These are phyloP conservation scores for Aspergillus asperescens DNA, from an alignment of 495 filamentous ascomycete genomes.

Conservation along the genomic window DNA sequence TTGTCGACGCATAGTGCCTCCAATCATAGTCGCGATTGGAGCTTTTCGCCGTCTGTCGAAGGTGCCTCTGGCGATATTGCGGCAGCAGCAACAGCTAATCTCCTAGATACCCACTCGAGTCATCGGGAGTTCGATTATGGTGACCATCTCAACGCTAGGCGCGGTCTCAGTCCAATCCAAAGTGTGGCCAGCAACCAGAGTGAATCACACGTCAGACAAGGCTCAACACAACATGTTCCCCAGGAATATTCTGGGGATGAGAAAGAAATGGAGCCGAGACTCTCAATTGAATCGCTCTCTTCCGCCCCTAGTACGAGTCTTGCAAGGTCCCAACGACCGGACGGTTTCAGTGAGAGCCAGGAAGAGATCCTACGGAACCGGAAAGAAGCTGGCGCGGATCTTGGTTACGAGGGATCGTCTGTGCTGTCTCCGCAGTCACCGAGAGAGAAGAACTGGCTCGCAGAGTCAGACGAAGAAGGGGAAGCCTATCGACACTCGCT, in stretches of 20 bases:
- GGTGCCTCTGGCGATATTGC: slow-evolving; percentile 43
- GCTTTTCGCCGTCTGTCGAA: slow-evolving; percentile 44
- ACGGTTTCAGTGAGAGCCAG: slow-evolving; percentile 46
- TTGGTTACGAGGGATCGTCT: slow-evolving; percentile 36
- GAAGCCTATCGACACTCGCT: slow-evolving; percentile 48
- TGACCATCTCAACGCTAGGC: slow-evolving; percentile 50
- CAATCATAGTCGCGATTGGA: slow-evolving; percentile 42
- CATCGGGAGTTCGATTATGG: slow-evolving; percentile 42
- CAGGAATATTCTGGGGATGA: slow-evolving; percentile 23
- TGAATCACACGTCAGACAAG: slow-evolving; percentile 23
- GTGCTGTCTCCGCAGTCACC: slow-evolving; percentile 23
- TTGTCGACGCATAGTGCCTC: slow-evolving; percentile 48
- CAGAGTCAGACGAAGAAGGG: slow-evolving; percentile 50
- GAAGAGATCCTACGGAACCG: slow-evolving; percentile 41
- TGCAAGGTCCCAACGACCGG: slow-evolving; percentile 48
- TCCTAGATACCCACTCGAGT: slow-evolving; percentile 37
- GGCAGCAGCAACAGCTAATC: slow-evolving; percentile 42
- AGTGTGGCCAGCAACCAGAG: slow-evolving; percentile 74
- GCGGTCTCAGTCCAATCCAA: slow-evolving; percentile 77
- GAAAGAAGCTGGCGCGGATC: slow-evolving; percentile 29
- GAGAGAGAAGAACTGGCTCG: slow-evolving; percentile 44
- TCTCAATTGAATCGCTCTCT: slow-evolving; percentile 48
- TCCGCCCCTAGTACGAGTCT: slow-evolving; percentile 53
- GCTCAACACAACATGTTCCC: slow-evolving; percentile 12
- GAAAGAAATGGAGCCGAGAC: slow-evolving; percentile 32